Conservation (phyloP, 192 early-diverging fungal species). For the Geranomyces variabilis region DNA sequence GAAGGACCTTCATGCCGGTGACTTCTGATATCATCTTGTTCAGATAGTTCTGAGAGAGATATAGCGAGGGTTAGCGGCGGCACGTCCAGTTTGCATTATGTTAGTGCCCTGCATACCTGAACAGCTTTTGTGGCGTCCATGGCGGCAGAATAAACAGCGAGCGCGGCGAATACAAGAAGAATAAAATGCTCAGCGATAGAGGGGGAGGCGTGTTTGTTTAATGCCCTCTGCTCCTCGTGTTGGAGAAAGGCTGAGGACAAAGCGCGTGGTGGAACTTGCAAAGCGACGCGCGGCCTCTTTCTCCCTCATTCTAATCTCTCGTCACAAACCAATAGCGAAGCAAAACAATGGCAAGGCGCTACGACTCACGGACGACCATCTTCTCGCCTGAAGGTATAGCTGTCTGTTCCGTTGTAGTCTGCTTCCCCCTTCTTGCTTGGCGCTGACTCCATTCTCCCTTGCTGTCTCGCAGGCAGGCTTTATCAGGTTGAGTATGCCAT, state of each 20-base stretch:
- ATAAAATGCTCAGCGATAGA: no score
- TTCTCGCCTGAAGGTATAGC: conserved; percentile 98
- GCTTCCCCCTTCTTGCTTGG: neutral
- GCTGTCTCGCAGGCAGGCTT: conserved; percentile 72
- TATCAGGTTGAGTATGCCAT: conserved; percentile 99
- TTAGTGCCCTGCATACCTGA: no score
- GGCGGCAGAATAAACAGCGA: no score
- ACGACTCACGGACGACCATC: conserved; percentile 98
- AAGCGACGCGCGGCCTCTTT: no score
- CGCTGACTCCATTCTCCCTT: neutral
- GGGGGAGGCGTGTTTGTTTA: no score
- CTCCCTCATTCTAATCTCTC: neutral
- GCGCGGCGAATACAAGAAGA: no score
- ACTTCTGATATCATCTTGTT: conserved; percentile 90
- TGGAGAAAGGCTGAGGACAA: no score
- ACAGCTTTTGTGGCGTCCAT: no score
- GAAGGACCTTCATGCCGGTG: conserved; percentile 95
- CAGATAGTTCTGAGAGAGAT: conserved; percentile 71
- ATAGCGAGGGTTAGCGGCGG: no score
- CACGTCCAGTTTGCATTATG: no score
- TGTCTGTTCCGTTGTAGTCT: neutral
- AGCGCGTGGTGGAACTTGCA: no score
- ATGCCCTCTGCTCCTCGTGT: no score
- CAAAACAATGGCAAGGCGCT: conserved; percentile 85
- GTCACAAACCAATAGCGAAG: neutral